phyloP scores from a whole-genome alignment of 2,329 filamentous ascomycete species.

The Aspergillus spinulosporus region DNA sequence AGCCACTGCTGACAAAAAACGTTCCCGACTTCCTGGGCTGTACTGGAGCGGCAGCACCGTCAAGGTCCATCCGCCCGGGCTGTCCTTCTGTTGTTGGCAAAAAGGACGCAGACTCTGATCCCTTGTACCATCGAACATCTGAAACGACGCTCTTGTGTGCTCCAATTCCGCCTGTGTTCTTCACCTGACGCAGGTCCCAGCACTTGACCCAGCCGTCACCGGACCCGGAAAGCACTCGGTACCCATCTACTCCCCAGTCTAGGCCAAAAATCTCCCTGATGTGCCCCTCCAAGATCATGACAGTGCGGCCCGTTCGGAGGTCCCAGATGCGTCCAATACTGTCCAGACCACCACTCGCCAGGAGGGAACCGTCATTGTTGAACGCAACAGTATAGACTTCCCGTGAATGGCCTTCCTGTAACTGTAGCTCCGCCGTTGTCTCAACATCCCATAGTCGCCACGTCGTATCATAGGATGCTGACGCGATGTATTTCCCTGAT shows the following conservation, averaged over 20 bases:
- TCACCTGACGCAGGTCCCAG: slow-evolving; percentile 92
- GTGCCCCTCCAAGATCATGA: slow-evolving; percentile 92
- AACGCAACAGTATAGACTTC: slow-evolving; percentile 90
- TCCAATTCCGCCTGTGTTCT: slow-evolving; percentile 78
- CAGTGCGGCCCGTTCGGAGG: slow-evolving; percentile 82
- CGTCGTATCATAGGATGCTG: slow-evolving; percentile 92
- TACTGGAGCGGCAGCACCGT: slow-evolving; percentile 38
- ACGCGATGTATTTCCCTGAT: slow-evolving; percentile 83
- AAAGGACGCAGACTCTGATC: slow-evolving; percentile 65
- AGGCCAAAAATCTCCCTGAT: slow-evolving; percentile 91
- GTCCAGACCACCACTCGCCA: slow-evolving; percentile 90
- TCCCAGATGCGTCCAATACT: slow-evolving; percentile 97
- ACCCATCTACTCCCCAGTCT: slow-evolving; percentile 88
- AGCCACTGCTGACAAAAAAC: slow-evolving; percentile 86
- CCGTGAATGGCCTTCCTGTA: slow-evolving; percentile 92
- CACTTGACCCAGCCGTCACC: slow-evolving; percentile 96
- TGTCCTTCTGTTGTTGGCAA: slow-evolving; percentile 62
- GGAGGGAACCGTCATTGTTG: slow-evolving; percentile 83
- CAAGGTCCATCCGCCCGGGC: slow-evolving; percentile 56
- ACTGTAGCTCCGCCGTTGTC: slow-evolving; percentile 75
- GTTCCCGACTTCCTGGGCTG: slow-evolving; percentile 83
- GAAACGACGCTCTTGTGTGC: slow-evolving; percentile 90
- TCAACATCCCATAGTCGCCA: slow-evolving; percentile 96
- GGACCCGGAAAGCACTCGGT: slow-evolving; percentile 88
- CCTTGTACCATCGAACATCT: slow-evolving; percentile 92